These are phyloP conservation scores for Pseudocohnilembus persalinus DNA, from an alignment of 169 alveolate genomes.

Conservation along the genomic window DNA sequence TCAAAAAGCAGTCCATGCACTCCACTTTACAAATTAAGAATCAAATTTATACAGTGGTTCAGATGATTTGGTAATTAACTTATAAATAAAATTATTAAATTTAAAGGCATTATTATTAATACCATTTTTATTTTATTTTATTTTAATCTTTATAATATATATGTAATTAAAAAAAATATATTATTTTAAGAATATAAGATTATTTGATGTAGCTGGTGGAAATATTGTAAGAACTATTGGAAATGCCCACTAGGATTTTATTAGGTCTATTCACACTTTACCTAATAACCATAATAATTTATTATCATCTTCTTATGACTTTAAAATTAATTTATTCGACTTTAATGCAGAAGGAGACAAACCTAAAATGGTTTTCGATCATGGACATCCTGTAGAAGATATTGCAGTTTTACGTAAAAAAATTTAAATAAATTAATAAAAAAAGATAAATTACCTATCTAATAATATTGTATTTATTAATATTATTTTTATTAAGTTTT, in stretches of 20 bases:
- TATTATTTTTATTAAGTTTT: too few relatives aligned
- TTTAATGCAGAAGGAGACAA: conserved; percentile 3
- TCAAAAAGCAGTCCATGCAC: conserved; percentile 16
- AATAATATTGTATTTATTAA: too few relatives aligned
- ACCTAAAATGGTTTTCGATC: conserved; percentile 11
- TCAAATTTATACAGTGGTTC: conserved; percentile 12
- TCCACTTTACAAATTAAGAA: conserved; percentile 8
- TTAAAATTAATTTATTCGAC: conserved; percentile 1
- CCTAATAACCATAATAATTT: conserved; percentile 12
- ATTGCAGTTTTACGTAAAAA: conserved; percentile 7
- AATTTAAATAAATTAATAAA: too few relatives aligned
- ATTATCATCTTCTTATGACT: conserved; percentile 17
- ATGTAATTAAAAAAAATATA: not conserved
- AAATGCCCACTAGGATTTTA: conserved; percentile 17
- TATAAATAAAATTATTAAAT: not conserved
- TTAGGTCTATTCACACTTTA: not conserved
- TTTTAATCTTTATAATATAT: too few relatives aligned
- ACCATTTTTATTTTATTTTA: not conserved
- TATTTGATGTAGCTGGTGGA: conserved; percentile 14
- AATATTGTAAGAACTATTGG: conserved; percentile 12
- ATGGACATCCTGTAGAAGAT: conserved; percentile 15
- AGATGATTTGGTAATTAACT: conserved; percentile 20
- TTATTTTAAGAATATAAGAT: not conserved
- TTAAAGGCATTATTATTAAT: too few relatives aligned
- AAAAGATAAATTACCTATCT: not conserved